Evolutionary conservation across 2,329 filamentous ascomycete genomes (phyloP).

Genomic region (Fragosphaeria purpurea): DNA sequence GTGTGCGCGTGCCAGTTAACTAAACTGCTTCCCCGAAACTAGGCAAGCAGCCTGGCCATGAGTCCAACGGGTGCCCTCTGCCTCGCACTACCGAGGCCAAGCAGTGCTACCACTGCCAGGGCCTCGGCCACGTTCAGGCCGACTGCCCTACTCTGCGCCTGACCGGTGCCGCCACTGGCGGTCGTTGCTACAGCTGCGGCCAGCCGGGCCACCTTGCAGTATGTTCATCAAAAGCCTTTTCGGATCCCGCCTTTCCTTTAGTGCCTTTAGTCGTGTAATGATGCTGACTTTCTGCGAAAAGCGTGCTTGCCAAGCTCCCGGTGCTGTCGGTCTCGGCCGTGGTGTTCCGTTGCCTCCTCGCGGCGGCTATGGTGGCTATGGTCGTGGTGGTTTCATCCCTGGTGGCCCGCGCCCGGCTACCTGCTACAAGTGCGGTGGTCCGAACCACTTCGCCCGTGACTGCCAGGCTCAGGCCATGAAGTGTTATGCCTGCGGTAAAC

Average conservation of each 20-base stretch:
- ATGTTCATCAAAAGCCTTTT: slow-evolving; percentile 25
- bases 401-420: slow-evolving; percentile 59
- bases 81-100: slow-evolving; percentile 96
- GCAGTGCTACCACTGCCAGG: slow-evolving; percentile 99
- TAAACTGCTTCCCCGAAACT: background rate
- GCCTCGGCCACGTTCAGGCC: slow-evolving; percentile 93
- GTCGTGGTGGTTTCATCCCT: slow-evolving; percentile 60
- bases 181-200: slow-evolving; percentile 94
- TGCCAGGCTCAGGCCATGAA: slow-evolving; percentile 99
- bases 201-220: slow-evolving; percentile 87
- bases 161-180: slow-evolving; percentile 69
- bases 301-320: slow-evolving; percentile 76
- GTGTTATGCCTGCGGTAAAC: slow-evolving; percentile 94
- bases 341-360: slow-evolving; percentile 56
- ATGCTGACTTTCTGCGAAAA: slow-evolving; percentile 20
- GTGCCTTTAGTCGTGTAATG: background rate
- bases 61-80: slow-evolving; percentile 94
- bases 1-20: too few species aligned
- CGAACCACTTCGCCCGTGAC: slow-evolving; percentile 96
- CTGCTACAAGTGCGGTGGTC: slow-evolving; percentile 69
- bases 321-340: slow-evolving; percentile 49
- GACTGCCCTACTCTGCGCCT: slow-evolving; percentile 95
- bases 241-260: too few species aligned
- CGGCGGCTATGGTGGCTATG: slow-evolving; percentile 47
- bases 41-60: slow-evolving; percentile 86